phyloP scores from a whole-genome alignment of 371 early-diverging fungal genomes.

The Syncephalastrum contaminatum region DNA sequence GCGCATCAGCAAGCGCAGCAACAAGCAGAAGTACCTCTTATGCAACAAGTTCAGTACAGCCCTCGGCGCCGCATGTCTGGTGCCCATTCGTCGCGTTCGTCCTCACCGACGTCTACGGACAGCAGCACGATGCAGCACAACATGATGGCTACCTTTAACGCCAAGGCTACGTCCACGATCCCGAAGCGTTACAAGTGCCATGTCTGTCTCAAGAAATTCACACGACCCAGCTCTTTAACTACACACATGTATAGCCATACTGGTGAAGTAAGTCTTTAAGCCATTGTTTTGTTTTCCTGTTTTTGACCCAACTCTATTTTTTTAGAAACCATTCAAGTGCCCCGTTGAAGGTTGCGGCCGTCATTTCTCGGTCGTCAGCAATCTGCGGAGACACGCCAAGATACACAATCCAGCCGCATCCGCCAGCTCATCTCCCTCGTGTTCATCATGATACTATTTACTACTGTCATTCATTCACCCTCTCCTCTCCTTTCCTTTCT shows the following conservation, averaged over 20 bases:
- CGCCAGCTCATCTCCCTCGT: conserved; percentile 1
- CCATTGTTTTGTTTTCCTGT: background rate
- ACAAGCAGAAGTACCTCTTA: conserved; percentile 15
- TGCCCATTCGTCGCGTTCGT: conserved; percentile 11
- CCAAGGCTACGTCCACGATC: conserved; percentile 10
- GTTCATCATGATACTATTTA: background rate
- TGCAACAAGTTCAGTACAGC: conserved; percentile 1
- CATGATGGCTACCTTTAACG: conserved; percentile 22
- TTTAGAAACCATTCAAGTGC: conserved; percentile 34
- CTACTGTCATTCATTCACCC: background rate
- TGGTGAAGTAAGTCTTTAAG: conserved; percentile 40
- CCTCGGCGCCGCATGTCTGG: too few species aligned
- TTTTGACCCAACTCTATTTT: background rate
- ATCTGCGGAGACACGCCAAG: conserved; percentile 34
- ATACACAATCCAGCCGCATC: conserved; percentile 16
- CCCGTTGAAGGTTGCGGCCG: conserved; percentile 32
- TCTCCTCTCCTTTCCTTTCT: conserved; percentile 3
- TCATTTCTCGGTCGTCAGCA: conserved; percentile 34
- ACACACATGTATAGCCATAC: conserved; percentile 67
- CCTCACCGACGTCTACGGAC: conserved; percentile 14
- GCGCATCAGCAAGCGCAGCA: background rate
- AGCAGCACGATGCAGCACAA: conserved; percentile 9
- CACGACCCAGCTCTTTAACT: conserved; percentile 58
- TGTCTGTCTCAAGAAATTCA: conserved; percentile 55
- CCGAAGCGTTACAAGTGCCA: conserved; percentile 41